Conservation (phyloP, 768 basidiomycete species). For the Amanita exitialis region DNA sequence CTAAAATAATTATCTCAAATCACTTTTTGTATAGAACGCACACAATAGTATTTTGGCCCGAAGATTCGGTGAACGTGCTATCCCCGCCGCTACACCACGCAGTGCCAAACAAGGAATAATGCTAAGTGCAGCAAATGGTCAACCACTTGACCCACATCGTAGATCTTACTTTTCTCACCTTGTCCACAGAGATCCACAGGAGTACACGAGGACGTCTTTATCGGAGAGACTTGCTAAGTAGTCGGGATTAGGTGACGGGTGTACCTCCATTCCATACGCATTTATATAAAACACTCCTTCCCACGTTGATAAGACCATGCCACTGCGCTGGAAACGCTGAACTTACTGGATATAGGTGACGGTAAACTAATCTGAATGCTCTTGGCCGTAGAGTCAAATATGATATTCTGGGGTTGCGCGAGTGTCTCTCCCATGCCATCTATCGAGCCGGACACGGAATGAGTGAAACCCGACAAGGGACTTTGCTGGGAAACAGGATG, state of each 20-base stretch:
- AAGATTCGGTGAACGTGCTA: slow-evolving; percentile 63
- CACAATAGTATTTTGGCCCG: slow-evolving; percentile 79
- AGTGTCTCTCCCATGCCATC: slow-evolving; percentile 45
- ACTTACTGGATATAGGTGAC: slow-evolving; percentile 56
- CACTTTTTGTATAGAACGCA: slow-evolving; percentile 29
- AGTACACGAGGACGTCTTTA: slow-evolving; percentile 73
- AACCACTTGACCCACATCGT: not conserved
- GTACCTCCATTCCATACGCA: slow-evolving; percentile 85
- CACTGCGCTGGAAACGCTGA: not conserved
- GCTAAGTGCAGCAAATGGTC: slow-evolving; percentile 5
- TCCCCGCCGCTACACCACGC: slow-evolving; percentile 66
- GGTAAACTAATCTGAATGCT: slow-evolving; percentile 43
- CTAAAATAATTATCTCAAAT: not conserved
- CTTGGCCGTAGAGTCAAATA: slow-evolving; percentile 51
- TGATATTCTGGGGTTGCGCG: slow-evolving; percentile 45
- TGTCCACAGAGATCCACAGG: slow-evolving; percentile 92
- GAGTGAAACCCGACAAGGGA: slow-evolving; percentile 26
- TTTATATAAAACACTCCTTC: slow-evolving; percentile 83
- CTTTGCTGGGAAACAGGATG: slow-evolving; percentile 50
- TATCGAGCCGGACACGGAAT: slow-evolving; percentile 20
- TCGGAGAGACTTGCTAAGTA: slow-evolving; percentile 53
- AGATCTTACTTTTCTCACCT: slow-evolving; percentile 35
- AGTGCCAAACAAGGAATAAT: slow-evolving; percentile 90
- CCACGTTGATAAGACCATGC: slow-evolving; percentile 5
- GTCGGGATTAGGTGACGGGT: slow-evolving; percentile 78